Percentiles rank a stretch among this genome's conserved stretches.
Conservation (phyloP, 2,329 filamentous ascomycete species). For the Alternaria brassicicola region DNA sequence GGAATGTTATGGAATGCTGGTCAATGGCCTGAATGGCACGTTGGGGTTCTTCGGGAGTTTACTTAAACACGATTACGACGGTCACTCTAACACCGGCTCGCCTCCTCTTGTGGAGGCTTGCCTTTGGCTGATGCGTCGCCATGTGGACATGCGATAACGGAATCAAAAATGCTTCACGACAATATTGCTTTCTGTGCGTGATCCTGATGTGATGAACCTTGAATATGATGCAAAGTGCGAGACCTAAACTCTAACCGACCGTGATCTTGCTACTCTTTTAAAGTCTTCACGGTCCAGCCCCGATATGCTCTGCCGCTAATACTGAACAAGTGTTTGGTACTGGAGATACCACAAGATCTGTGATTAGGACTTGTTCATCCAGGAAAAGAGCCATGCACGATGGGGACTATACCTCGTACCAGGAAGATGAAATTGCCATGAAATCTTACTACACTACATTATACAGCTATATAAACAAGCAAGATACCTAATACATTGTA, state of each 20-base stretch:
- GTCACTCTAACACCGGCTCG: slow-evolving; percentile 49
- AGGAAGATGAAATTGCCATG: not conserved
- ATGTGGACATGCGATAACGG: slow-evolving; percentile 45
- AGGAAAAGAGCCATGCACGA: too few species aligned
- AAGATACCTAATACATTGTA: too few species aligned
- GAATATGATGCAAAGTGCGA: not conserved
- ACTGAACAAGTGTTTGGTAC: too few species aligned
- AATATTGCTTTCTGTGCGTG: slow-evolving; percentile 23
- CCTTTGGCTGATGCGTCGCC: slow-evolving; percentile 47
- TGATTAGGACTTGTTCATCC: too few species aligned
- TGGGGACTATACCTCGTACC: too few species aligned
- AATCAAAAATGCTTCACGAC: slow-evolving; percentile 49
- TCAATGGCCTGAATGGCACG: slow-evolving; percentile 34
- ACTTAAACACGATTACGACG: slow-evolving; percentile 40
- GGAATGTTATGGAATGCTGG: slow-evolving; percentile 40
- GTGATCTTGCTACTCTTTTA: not conserved
- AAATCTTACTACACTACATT: not conserved
- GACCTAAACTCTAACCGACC: not conserved
- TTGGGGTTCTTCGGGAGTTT: slow-evolving; percentile 45
- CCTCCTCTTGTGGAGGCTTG: slow-evolving; percentile 30
- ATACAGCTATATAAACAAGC: not conserved
- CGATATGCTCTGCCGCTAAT: too few species aligned
- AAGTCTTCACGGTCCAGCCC: too few species aligned
- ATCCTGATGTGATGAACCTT: not conserved
- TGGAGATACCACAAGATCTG: too few species aligned